Evolutionary conservation across 768 basidiomycete species (phyloP), one percentile per base, ranked within the genome.

Genomic region (Rhizopogon vesiculosus): DNA sequence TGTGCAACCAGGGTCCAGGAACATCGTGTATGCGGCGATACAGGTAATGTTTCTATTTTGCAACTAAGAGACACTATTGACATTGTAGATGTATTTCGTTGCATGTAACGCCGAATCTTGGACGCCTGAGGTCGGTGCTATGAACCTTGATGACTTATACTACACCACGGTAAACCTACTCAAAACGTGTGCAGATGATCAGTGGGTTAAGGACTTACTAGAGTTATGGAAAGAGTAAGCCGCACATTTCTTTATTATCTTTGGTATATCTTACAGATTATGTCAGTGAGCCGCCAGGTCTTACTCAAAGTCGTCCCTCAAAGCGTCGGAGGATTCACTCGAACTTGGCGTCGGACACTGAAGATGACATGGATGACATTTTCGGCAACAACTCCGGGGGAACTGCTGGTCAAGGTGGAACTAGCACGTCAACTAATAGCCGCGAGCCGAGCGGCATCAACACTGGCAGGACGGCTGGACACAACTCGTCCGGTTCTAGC

Each of bases 1-100:
- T 5, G 19, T 7, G 25, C 41, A 53, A 31, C 52, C 42, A 8
- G 40, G 44, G 12, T 31, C 44, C 7, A 29, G 18, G 18, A 53
- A 53, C 7, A 53, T 53, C 29, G 44, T 53, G 52, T 53, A 53
- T 44, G 52, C 42, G 9, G 52, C 52, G 5, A 44, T 53, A 33
- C 42, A 53, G 52, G 52, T 53, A 42, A 52, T 10, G 18, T 29
- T 2, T 18, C 10, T 43, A n/a, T 42, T 12, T 31, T 18, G 22
- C 16, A 22, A 51, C 19, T 38, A 33, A 22, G 18, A 31, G 29
- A 22, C 10, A 8, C 42, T 13, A 42, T 19, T 41, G 29, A 15
- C 42, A 40, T 42, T 25, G 9, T 18, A 53, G 52, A 44, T 44
- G 33, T 53, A 53, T 3, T 53, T 42, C 7, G 44, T 41, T 4